Evolutionary conservation across 768 basidiomycete species (phyloP), one percentile per base, ranked within the genome.

Genomic region (Tylopilus felleus): DNA sequence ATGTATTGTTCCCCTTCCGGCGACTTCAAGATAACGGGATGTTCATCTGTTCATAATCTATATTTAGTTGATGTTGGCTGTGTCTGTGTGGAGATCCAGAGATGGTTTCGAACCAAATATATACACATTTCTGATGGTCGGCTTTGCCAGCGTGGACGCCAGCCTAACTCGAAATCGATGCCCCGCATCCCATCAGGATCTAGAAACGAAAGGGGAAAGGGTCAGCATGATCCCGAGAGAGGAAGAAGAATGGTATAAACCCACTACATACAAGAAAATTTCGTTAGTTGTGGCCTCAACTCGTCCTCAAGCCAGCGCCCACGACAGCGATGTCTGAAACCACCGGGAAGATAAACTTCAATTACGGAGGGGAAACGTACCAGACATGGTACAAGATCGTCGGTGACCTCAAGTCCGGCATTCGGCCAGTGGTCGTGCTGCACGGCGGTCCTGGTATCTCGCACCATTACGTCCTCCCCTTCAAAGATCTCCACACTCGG

Each of bases 361-460:
- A 25, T n/a, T 47, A 54, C 17, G 61, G 57, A 21, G 25, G 10
- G 8, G 49, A 68, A 49, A 59, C 61, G 1, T 75, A 71, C 65
- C 59, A 74, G 58, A 80, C 78, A 14, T 77, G 73, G 72, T 80
- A 76, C 64, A 74, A 65, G 49, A 52, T 78, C 45, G 57, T 73
- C 33, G 79, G 79, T n/a, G 69, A 75, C 48, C 65, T 78, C 45
- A 67, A 65, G 13, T 55, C 68, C 1, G 58, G 59, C 21, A 29
- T 55, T 12, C 56, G 49, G 25, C 79, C 80, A 0, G 57, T 80
- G 1, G 62, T 81, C 16, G 65, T 65, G 0, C 64, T 81, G 1
- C 80, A 81, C 51, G 81, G 80, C 6, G 80, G 80, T 2, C 79
- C 78, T 7, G 64, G 64, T 5, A 16, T 65, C 38, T 61, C 73